A percentile compares a stretch with the other conserved stretches of the same genome.
phyloP scores from a whole-genome alignment of 202 grass and related monocot genomes.

The Setaria viridis region DNA sequence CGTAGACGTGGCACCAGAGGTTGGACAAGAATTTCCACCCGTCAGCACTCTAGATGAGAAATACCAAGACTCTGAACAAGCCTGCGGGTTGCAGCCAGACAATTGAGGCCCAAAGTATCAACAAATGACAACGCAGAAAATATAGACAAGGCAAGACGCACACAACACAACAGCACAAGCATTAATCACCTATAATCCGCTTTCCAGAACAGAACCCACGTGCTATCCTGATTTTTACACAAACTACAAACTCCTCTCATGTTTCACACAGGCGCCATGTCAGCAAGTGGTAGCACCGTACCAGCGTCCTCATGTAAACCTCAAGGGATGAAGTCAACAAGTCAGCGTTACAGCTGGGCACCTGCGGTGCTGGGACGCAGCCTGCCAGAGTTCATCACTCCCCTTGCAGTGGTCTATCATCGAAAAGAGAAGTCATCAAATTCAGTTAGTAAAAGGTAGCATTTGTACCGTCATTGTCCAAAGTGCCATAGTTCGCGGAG shows the following conservation, averaged over 20 bases:
- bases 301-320: background rate
- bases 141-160: constrained; percentile 4
- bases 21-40: too few relatives aligned
- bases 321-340: background rate
- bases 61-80: background rate
- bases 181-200: background rate
- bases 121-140: background rate
- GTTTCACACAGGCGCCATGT: background rate
- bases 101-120: background rate
- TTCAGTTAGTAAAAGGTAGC: background rate
- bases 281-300: background rate
- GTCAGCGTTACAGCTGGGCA: constrained; percentile 40
- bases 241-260: background rate
- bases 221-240: constrained; percentile 46
- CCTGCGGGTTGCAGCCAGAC: too few relatives aligned
- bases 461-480: background rate
- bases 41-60: background rate
- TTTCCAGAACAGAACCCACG: background rate
- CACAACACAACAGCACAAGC: constrained; percentile 4
- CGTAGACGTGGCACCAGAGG: too few relatives aligned
- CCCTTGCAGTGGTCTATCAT: constrained; percentile 69
- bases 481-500: background rate
- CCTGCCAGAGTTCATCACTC: constrained; percentile 74
- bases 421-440: background rate
- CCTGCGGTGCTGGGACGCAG: constrained; percentile 45